Evolutionary conservation across 1,284 basidiomycete genomes (phyloP), one percentile per base, ranked within the genome.

Genomic region (Coniophora puteana): DNA sequence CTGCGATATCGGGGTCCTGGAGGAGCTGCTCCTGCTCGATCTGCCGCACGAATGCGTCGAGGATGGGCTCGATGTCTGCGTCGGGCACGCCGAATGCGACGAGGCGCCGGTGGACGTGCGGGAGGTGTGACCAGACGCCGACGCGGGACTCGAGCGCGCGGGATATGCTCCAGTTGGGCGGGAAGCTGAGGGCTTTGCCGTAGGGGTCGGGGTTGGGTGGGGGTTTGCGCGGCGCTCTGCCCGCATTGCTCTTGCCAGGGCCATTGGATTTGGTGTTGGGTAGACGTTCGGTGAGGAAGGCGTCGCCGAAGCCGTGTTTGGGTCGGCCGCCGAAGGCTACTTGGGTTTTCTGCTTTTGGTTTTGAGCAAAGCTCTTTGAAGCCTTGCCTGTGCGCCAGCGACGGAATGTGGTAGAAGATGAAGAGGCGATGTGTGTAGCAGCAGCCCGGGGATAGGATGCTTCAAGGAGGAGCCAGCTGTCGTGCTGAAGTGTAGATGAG

Each of bases 51-150:
- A 63, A 74, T 5, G 41, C 40, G 10, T 51, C 45, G 8, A 72
- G 53, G 6, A 70, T 51, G 12, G 49, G 48, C 1, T 41, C 45
- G 2, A 65, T 23, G 23, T 66, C 53, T 0, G 40, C 22, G 3
- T 41, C 38, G 21, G 62, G 62, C 16, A 72, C 54, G 18, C 71
- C 71, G 35, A 69, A 70, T 4, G 49, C 44, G 16, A 51, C 46
- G 10, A 72, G 51, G 32, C 70, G 59, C 13, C 52, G 41, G 33
- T 39, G 50, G 3, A 67, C 51, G 34, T 52, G 48, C 11, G 51
- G 46, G 26, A 51, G 45, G 26, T 24, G 38, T 11, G 46, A 45
- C 71, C 70, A 72, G 4, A 38, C 29, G 24, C 45, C 38, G 12
- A 48, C 60, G 21, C 54, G 47, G 13, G 43, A 47, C 29, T 41